Conservation (phyloP, 106 monocot genomes). For the Acanthochlamys bracteata region DNA sequence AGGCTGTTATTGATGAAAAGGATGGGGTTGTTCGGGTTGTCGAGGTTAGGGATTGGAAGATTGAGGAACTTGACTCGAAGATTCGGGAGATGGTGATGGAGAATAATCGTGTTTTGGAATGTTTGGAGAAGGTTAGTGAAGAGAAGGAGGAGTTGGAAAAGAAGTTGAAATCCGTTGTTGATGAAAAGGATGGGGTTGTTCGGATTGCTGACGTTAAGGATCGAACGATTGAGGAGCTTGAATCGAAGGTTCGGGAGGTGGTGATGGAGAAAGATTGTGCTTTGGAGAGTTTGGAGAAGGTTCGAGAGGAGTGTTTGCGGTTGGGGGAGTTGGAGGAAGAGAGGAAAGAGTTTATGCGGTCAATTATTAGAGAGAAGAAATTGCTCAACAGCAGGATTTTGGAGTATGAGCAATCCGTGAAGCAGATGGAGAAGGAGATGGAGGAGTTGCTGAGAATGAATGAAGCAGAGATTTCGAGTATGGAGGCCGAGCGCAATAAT, state of each 20-base stretch:
- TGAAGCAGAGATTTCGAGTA: not conserved
- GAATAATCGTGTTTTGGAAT: too few relatives aligned
- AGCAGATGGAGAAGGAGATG: not conserved
- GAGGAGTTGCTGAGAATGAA: not conserved
- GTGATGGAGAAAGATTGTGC: not conserved
- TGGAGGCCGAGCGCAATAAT: not conserved
- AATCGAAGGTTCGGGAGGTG: slow-evolving; percentile 4
- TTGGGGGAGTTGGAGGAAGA: not conserved
- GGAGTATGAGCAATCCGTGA: not conserved
- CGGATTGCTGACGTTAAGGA: not conserved
- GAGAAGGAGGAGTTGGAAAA: slow-evolving; percentile 2
- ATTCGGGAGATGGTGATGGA: not conserved
- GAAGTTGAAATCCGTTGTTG: not conserved
- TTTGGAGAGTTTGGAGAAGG: not conserved
- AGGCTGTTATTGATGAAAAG: not conserved
- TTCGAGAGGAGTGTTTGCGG: not conserved
- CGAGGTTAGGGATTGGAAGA: not conserved
- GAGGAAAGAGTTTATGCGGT: not conserved
- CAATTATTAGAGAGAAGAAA: not conserved
- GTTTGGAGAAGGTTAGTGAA: not conserved
- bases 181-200: not conserved
- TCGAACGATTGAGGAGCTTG: not conserved
- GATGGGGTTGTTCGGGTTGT: not conserved
- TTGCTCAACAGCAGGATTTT: not conserved
- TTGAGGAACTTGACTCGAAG: not conserved